phyloP scores from a whole-genome alignment of 2,329 filamentous ascomycete genomes.

The Curvularia eragrostidis region DNA sequence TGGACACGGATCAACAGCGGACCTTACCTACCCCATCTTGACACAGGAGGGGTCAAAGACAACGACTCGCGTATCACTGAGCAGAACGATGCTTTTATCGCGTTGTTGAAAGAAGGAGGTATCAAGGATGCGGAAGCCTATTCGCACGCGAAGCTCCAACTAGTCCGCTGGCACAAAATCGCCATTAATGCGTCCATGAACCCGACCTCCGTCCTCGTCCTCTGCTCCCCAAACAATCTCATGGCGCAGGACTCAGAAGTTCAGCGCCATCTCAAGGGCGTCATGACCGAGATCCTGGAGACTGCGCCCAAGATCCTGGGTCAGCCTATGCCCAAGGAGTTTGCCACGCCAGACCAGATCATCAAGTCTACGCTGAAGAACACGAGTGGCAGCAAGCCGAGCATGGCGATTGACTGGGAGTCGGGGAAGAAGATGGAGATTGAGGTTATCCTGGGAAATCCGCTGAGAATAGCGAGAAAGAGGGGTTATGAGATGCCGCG shows the following conservation, averaged over 20 bases:
- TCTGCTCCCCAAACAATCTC: constrained; percentile 68
- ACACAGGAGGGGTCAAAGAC: constrained; percentile 35
- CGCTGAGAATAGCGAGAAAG: constrained; percentile 68
- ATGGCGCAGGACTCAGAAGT: constrained; percentile 71
- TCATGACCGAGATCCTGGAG: constrained; percentile 73
- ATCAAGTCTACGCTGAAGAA: constrained; percentile 69
- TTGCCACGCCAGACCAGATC: constrained; percentile 69
- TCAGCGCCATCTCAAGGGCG: constrained; percentile 65
- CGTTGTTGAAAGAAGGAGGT: constrained; percentile 65
- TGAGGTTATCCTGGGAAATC: constrained; percentile 75
- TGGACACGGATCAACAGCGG: constrained; percentile 77
- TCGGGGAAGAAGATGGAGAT: constrained; percentile 70
- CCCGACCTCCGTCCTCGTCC: constrained; percentile 71
- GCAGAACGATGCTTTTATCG: constrained; percentile 59
- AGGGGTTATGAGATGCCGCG: constrained; percentile 70
- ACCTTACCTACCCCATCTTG: constrained; percentile 64
- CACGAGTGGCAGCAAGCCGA: constrained; percentile 64
- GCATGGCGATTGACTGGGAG: constrained; percentile 75
- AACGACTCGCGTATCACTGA: constrained; percentile 47
- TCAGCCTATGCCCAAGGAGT: constrained; percentile 63
- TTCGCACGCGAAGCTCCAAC: constrained; percentile 70
- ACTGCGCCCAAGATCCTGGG: constrained; percentile 70
- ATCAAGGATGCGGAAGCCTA: constrained; percentile 71
- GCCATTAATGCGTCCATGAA: constrained; percentile 80
- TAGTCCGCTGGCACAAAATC: constrained; percentile 77